These are phyloP conservation scores for Colletotrichum cordylinicola DNA, from an alignment of 2,329 filamentous ascomycete genomes.

Conservation along the genomic window DNA sequence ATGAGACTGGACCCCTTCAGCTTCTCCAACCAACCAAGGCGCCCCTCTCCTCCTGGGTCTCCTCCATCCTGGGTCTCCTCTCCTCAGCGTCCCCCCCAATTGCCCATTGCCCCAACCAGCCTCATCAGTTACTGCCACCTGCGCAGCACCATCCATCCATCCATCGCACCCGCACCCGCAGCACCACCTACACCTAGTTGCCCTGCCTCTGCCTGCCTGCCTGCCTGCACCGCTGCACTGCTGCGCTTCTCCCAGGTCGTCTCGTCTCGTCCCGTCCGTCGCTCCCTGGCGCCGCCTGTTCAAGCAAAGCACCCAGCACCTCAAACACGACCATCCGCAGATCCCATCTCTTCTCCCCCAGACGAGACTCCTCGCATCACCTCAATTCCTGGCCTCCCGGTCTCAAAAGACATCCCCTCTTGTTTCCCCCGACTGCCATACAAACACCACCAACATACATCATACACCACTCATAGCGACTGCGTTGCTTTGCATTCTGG, in stretches of 20 bases:
- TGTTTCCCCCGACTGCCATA: neutral
- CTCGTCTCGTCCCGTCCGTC: constrained; percentile 4
- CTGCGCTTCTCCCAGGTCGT: neutral
- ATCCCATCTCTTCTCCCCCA: constrained; percentile 11
- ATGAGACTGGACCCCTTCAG: neutral
- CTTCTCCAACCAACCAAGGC: neutral
- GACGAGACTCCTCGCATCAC: constrained; percentile 13
- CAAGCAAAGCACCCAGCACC: constrained; percentile 13
- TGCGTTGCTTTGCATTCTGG: constrained; percentile 13
- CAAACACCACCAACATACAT: neutral
- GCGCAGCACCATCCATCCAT: neutral
- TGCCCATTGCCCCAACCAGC: neutral
- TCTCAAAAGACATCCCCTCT: neutral
- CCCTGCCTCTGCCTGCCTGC: neutral
- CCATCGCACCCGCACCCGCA: neutral
- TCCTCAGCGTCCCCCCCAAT: neutral
- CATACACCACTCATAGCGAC: constrained; percentile 20
- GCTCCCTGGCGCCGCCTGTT: constrained; percentile 11
- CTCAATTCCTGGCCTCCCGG: constrained; percentile 1
- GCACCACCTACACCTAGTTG: neutral
- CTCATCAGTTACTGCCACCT: constrained; percentile 1
- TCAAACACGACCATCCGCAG: constrained; percentile 23
- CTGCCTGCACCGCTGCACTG: neutral
- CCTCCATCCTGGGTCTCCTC: neutral
- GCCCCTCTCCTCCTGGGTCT: neutral